Conservation (phyloP, 495 filamentous ascomycete species). For the Daldinia concentrica region DNA sequence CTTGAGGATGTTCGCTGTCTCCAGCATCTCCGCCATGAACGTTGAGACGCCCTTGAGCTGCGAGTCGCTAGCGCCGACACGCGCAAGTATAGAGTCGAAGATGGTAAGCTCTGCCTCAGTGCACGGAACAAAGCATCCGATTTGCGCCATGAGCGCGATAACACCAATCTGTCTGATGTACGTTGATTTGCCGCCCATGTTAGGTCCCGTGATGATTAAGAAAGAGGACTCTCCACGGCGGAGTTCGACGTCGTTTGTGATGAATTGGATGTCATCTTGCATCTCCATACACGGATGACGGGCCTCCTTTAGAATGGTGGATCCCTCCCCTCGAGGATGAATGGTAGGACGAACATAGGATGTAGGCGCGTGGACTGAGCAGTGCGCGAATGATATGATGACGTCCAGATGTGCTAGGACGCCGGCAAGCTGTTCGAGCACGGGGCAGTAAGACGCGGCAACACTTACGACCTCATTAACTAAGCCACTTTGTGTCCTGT, state of each 20-base stretch:
- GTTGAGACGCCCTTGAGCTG: conserved; percentile 98
- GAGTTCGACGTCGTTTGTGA: conserved; percentile 94
- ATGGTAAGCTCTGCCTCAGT: conserved; percentile 90
- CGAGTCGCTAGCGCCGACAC: conserved; percentile 93
- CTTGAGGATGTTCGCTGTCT: conserved; percentile 98
- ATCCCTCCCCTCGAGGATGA: conserved; percentile 88
- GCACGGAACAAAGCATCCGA: conserved; percentile 96
- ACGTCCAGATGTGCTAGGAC: conserved; percentile 96
- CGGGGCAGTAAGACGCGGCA: conserved; percentile 92
- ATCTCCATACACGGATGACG: conserved; percentile 99
- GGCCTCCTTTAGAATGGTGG: conserved; percentile 89
- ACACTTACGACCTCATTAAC: conserved; percentile 94
- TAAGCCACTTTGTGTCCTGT: conserved; percentile 89
- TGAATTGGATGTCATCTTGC: conserved; percentile 98
- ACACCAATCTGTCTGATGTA: conserved; percentile 99
- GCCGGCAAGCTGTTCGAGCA: conserved; percentile 88
- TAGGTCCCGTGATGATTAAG: conserved; percentile 96
- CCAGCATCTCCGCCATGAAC: conserved; percentile 99
- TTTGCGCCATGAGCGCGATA: conserved; percentile 96
- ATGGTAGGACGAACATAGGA: conserved; percentile 92
- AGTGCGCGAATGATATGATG: conserved; percentile 93
- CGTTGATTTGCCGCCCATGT: conserved; percentile 99
- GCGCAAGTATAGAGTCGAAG: conserved; percentile 97
- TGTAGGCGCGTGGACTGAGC: conserved; percentile 89
- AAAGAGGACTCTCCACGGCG: conserved; percentile 85